Percentiles rank a stretch among this genome's conserved stretches.
Evolutionary conservation across 257 asterid species (phyloP).

Genomic region (Solanum appendiculatum): DNA sequence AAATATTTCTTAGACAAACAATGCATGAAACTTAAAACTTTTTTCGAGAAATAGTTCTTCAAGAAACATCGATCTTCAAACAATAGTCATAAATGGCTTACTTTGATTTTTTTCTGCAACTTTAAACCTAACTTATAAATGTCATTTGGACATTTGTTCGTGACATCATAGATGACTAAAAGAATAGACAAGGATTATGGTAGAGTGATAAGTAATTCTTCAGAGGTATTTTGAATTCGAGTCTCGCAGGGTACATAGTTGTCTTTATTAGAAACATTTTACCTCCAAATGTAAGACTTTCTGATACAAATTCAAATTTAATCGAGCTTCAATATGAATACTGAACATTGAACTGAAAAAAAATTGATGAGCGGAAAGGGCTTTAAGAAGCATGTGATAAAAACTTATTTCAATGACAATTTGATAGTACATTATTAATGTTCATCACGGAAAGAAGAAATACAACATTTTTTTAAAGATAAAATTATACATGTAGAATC

Average conservation of each 20-base stretch:
- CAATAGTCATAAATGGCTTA: neutral
- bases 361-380: neutral
- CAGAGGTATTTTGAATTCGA: neutral
- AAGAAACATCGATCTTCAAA: neutral
- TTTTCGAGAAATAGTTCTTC: neutral
- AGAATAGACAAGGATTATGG: neutral
- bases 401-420: neutral
- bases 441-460: neutral
- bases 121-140: neutral
- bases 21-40: neutral
- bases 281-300: neutral
- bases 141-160: neutral
- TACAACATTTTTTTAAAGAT: neutral
- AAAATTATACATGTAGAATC: neutral
- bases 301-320: accelerated
- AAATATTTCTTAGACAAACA: neutral
- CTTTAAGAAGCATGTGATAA: neutral
- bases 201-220: neutral
- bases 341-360: neutral
- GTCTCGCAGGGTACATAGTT: accelerated
- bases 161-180: neutral
- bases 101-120: neutral
- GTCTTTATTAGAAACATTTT: neutral
- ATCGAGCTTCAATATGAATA: neutral
- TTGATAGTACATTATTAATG: neutral